These are phyloP conservation scores for Salinomyces thailandicus DNA, from an alignment of 2,329 filamentous ascomycete species.

Conservation along the genomic window DNA sequence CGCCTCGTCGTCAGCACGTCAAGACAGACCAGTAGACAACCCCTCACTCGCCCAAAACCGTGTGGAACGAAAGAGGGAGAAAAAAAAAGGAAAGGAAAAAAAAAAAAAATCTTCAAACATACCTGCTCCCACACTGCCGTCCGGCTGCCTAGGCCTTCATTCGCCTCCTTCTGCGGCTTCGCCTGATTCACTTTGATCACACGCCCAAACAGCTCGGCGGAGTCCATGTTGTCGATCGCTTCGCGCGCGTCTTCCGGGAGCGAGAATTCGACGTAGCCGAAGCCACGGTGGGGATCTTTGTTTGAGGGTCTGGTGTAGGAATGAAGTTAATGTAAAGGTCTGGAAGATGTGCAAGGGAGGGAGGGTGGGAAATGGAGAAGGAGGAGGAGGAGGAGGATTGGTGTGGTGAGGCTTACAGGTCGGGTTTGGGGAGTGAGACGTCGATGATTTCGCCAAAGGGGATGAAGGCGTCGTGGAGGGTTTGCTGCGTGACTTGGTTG, in stretches of 20 bases:
- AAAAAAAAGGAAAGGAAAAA: not conserved
- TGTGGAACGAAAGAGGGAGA: too few species aligned
- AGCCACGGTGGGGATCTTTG: slow-evolving; percentile 81
- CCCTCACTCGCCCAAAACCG: too few species aligned
- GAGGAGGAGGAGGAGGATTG: too few species aligned
- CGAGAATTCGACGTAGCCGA: slow-evolving; percentile 94
- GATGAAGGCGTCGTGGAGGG: slow-evolving; percentile 82
- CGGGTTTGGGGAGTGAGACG: slow-evolving; percentile 79
- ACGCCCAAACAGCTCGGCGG: slow-evolving; percentile 85
- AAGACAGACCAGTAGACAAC: too few species aligned
- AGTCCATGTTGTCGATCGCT: slow-evolving; percentile 98
- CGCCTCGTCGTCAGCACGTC: not conserved
- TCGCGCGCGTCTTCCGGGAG: slow-evolving; percentile 76
- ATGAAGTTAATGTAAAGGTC: too few species aligned
- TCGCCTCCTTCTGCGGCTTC: slow-evolving; percentile 80
- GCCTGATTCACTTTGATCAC: slow-evolving; percentile 87
- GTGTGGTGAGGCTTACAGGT: slow-evolving; percentile 44
- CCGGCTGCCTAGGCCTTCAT: slow-evolving; percentile 82
- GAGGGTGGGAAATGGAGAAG: not conserved
- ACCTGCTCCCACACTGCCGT: slow-evolving; percentile 97
- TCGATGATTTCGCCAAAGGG: slow-evolving; percentile 95
- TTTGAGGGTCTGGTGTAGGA: too few species aligned
- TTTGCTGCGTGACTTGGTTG: slow-evolving; percentile 61
- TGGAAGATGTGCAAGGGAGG: too few species aligned
- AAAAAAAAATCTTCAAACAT: slow-evolving; percentile 29